These are phyloP conservation scores for Hansenula sp. DNA, from an alignment of 1,139 yeast species.

Conservation along the genomic window DNA sequence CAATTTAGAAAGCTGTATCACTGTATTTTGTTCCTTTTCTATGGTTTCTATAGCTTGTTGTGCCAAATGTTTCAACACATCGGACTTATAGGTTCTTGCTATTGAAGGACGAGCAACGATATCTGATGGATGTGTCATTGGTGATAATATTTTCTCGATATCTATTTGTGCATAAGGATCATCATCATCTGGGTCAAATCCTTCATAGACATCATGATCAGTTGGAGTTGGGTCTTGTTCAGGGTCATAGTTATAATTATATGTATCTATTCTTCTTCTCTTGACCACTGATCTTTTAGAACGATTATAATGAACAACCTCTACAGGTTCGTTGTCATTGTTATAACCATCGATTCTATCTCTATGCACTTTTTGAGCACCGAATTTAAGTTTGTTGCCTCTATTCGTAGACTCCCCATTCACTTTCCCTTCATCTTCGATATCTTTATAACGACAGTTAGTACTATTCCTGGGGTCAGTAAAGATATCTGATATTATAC, in stretches of 20 bases:
- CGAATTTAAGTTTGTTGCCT: slow-evolving; percentile 54
- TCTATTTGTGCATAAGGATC: slow-evolving; percentile 37
- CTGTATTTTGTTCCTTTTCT: slow-evolving; percentile 74
- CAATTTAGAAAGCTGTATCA: slow-evolving; percentile 63
- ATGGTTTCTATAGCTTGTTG: slow-evolving; percentile 70
- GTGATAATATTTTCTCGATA: slow-evolving; percentile 58
- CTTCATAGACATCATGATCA: slow-evolving; percentile 16
- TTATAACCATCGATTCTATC: slow-evolving; percentile 26
- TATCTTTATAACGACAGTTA: not conserved
- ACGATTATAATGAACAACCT: slow-evolving; percentile 29
- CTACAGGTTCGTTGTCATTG: slow-evolving; percentile 32
- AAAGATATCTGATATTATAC: not conserved
- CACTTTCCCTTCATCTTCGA: slow-evolving; percentile 11
- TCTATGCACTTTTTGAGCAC: slow-evolving; percentile 35
- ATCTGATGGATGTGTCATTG: slow-evolving; percentile 79
- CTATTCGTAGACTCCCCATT: slow-evolving; percentile 42
- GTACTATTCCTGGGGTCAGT: not conserved
- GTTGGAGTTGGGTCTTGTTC: slow-evolving; percentile 15
- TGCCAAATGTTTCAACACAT: slow-evolving; percentile 53
- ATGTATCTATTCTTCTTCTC: slow-evolving; percentile 18
- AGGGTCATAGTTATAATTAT: slow-evolving; percentile 14
- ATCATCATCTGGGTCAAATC: slow-evolving; percentile 27
- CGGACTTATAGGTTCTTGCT: slow-evolving; percentile 55
- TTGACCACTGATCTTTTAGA: slow-evolving; percentile 21
- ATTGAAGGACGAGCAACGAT: slow-evolving; percentile 68